phyloP scores from a whole-genome alignment of 1,284 basidiomycete species.

The Cryptococcus maquisensis region DNA sequence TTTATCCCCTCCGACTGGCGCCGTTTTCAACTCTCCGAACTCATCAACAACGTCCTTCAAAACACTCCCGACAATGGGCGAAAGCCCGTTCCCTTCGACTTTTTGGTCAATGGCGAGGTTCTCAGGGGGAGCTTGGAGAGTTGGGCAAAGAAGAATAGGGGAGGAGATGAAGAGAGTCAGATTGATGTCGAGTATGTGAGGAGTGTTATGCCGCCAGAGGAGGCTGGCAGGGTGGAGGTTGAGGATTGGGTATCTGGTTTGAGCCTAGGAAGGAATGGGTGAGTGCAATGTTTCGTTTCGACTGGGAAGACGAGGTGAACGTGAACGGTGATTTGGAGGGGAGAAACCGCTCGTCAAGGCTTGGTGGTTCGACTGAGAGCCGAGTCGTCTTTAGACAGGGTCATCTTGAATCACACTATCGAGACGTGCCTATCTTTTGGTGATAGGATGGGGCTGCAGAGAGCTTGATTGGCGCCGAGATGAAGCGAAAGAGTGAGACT shows the following conservation, averaged over 20 bases:
- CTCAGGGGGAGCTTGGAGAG: conserved; percentile 68
- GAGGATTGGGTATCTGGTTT: conserved; percentile 93
- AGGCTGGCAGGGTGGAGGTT: conserved; percentile 72
- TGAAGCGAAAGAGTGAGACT: background rate
- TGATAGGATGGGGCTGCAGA: no score
- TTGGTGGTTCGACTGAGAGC: no score
- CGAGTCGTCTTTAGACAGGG: no score
- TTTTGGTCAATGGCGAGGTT: conserved; percentile 78
- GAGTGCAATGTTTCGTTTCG: conserved; percentile 32
- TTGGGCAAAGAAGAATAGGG: conserved; percentile 69
- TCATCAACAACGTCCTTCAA: conserved; percentile 89
- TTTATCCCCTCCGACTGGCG: conserved; percentile 89
- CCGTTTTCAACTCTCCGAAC: conserved; percentile 93
- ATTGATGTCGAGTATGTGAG: conserved; percentile 93
- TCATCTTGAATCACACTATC: no score
- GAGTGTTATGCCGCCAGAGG: conserved; percentile 82
- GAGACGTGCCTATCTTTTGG: no score
- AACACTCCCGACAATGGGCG: conserved; percentile 47
- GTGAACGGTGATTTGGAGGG: no score
- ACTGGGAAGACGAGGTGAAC: no score
- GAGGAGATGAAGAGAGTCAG: conserved; percentile 69
- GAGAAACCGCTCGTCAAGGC: no score
- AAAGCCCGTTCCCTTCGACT: conserved; percentile 89
- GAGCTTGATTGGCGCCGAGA: no score
- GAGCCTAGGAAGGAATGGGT: conserved; percentile 66